phyloP scores from a whole-genome alignment of 2,329 filamentous ascomycete genomes.

The Davidsoniella australis region DNA sequence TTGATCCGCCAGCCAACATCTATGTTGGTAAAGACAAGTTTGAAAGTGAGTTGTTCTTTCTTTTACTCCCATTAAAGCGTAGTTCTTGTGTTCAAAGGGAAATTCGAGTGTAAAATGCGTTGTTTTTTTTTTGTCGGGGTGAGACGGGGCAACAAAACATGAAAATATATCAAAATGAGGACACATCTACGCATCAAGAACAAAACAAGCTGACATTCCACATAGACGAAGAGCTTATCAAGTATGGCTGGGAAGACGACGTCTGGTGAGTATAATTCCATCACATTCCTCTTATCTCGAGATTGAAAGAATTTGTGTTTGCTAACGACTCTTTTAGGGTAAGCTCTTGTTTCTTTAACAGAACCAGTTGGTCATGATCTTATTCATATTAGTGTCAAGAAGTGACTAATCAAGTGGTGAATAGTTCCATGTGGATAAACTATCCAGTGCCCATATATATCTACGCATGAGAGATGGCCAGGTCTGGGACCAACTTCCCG shows the following conservation, averaged over 20 bases:
- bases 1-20: constrained; percentile 67
- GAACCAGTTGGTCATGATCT: too few species aligned
- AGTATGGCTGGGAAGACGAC: constrained; percentile 86
- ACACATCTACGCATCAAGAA: background rate
- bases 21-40: constrained; percentile 99
- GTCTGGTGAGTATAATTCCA: constrained; percentile 49
- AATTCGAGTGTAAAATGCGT: background rate
- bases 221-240: constrained; percentile 88
- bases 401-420: background rate
- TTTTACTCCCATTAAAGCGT: too few species aligned
- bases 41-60: constrained; percentile 54
- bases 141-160: background rate
- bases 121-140: background rate
- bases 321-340: background rate
- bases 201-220: background rate
- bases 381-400: background rate
- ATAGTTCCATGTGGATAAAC: constrained; percentile 92
- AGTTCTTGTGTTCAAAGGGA: background rate
- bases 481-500: constrained; percentile 66
- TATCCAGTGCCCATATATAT: constrained; percentile 93
- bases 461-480: constrained; percentile 65
- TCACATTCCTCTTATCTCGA: constrained; percentile 1
- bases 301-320: background rate
- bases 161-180: background rate
- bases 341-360: background rate